Conservation (phyloP, 176 grass and related monocot species). For the Zea luxurians region DNA sequence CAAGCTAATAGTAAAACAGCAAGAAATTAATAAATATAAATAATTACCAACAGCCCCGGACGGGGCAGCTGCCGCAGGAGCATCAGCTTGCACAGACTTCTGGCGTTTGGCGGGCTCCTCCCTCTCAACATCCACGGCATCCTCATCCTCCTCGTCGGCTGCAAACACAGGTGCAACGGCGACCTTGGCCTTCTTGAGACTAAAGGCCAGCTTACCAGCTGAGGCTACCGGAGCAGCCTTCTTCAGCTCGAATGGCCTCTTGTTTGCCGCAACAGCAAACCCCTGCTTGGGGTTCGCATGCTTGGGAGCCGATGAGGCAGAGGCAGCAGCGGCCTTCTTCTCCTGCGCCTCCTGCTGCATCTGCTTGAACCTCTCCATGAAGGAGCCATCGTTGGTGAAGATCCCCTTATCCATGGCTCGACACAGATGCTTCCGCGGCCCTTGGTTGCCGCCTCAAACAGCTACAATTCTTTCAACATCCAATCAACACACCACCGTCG, state of each 20-base stretch:
- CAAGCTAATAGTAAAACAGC: background rate
- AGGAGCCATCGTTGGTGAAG: slow-evolving; percentile 96
- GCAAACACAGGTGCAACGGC: slow-evolving; percentile 50
- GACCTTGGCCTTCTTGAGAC: slow-evolving; percentile 90
- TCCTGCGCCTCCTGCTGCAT: slow-evolving; percentile 74
- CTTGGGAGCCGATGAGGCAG: slow-evolving; percentile 16
- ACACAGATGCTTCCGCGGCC: background rate
- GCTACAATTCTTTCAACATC: slow-evolving; percentile 44
- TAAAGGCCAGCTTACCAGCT: slow-evolving; percentile 79
- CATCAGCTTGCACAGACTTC: slow-evolving; percentile 43
- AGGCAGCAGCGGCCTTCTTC: background rate
- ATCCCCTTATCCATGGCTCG: slow-evolving; percentile 57
- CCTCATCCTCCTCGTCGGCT: slow-evolving; percentile 65
- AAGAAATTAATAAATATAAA: slow-evolving; percentile 38
- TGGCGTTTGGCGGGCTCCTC: slow-evolving; percentile 53
- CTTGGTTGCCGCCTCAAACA: background rate
- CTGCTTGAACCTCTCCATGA: slow-evolving; percentile 94
- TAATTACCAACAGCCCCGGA: slow-evolving; percentile 81
- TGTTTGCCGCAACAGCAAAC: slow-evolving; percentile 32
- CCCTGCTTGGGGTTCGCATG: slow-evolving; percentile 20
- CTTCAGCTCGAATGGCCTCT: slow-evolving; percentile 69
- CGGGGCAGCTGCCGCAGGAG: slow-evolving; percentile 14
- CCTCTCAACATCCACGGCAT: slow-evolving; percentile 22
- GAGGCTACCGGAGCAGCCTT: slow-evolving; percentile 35
- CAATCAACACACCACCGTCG: slow-evolving; percentile 38